These are phyloP conservation scores for Suillus paluster DNA, from an alignment of 768 basidiomycete species.

Conservation along the genomic window DNA sequence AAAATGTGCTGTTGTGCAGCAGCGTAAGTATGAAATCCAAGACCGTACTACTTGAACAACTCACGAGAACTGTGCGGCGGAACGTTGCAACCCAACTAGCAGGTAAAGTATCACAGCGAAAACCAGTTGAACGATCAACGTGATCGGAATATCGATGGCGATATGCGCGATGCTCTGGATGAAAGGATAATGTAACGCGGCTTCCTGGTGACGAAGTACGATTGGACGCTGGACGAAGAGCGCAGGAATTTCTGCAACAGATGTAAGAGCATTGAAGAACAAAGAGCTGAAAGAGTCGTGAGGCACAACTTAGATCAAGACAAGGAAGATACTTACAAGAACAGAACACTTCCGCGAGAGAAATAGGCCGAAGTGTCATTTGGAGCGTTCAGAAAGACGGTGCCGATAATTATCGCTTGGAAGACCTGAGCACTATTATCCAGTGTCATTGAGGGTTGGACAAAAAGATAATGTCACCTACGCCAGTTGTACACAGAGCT, in stretches of 20 bases:
- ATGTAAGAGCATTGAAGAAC: constrained; percentile 43
- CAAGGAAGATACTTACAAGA: constrained; percentile 56
- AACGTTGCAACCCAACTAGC: constrained; percentile 52
- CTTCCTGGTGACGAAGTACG: constrained; percentile 56
- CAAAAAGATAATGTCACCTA: constrained; percentile 7
- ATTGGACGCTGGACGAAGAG: constrained; percentile 64
- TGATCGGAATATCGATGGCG: constrained; percentile 64
- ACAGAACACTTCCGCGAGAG: constrained; percentile 78
- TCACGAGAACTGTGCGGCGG: constrained; percentile 63
- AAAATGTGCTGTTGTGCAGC: constrained; percentile 46
- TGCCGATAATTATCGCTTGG: constrained; percentile 35
- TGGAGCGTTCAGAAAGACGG: constrained; percentile 48
- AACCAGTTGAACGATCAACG: constrained; percentile 46
- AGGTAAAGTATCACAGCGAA: constrained; percentile 61
- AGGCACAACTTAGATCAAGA: neutral
- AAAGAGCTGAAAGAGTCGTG: constrained; percentile 19
- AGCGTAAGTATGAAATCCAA: neutral
- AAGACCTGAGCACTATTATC: constrained; percentile 41
- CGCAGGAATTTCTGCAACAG: constrained; percentile 57
- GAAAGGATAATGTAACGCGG: constrained; percentile 66
- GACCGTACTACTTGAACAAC: constrained; percentile 23
- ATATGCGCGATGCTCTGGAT: constrained; percentile 60
- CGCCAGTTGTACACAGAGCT: constrained; percentile 13
- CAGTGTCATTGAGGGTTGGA: neutral
- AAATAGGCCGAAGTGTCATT: constrained; percentile 37